Base-by-base conservation (phyloP, 1,284 basidiomycete species). In the Macrocybe sp. region DNA sequence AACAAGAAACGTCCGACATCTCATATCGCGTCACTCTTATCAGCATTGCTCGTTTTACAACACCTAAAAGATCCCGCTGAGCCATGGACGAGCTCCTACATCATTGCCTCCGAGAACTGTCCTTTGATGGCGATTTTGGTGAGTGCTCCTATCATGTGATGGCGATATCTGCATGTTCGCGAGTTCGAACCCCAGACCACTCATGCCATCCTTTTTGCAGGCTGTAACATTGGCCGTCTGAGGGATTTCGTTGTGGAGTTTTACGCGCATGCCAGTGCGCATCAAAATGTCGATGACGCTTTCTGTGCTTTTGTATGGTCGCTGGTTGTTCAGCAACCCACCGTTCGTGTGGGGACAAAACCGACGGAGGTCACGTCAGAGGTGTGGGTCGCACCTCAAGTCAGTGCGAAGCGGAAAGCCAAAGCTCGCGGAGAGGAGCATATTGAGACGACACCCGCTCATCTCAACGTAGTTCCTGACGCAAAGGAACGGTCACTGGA, bases 271-370 rank as follows among this genome's bases (percentile, higher is more conserved):
- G 63, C 66, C 28, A 56, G 63, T 30, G 57, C 66, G 11, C 60
- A 65, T 22, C 63, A 92, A 59, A 79, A 71, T 41, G 67, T 85
- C 32, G 92, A 95, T 60, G 83, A 85, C 53, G 66, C 78, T 2
- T 92, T 91, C 59, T 81, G 79, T 58, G 78, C 81, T 1, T 93
- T 89, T 60, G 76, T 92, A 11, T 94, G 90, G 87, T 81, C 82
- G 0, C 66, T 89, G 29, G 71, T 94, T 39, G 76, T 85, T 22
- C 77, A 81, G 53, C 83, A 89, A 54, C 79, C 85, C 0, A 79
- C 80, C 7, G 78, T 92, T 36, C 73, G 75, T 43, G 78, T 93
- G 8, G 90, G 91, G 6, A 74, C 70, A 1, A 66, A 83, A 0
- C 84, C 85, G 1, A 63, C 70, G 2, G 80, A 76, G 2, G 66